A percentile compares a stretch with the other conserved stretches of the same genome.
Evolutionary conservation across 2,329 filamentous ascomycete species (phyloP).

Genomic region (Xenoacremonium recifei): DNA sequence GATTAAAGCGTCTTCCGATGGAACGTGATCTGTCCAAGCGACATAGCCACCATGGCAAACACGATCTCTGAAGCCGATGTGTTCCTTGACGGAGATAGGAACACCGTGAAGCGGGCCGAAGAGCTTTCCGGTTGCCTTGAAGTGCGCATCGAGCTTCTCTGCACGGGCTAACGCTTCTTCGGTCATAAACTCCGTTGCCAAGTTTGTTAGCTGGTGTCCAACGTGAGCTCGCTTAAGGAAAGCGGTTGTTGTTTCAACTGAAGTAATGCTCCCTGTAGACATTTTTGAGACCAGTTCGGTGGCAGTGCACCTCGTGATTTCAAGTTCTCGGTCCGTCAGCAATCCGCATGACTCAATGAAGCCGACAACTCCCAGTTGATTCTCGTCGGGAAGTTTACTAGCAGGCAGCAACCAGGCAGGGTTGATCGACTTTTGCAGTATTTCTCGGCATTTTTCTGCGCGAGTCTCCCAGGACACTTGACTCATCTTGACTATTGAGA

Average conservation of each 20-base stretch:
- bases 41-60: constrained; percentile 11
- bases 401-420: constrained; percentile 5
- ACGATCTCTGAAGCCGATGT: constrained; percentile 13
- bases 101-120: constrained; percentile 15
- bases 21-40: constrained; percentile 8
- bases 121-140: constrained; percentile 2
- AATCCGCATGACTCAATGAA: background rate
- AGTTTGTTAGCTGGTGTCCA: constrained; percentile 17
- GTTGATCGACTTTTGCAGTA: constrained; percentile 5
- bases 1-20: constrained; percentile 7
- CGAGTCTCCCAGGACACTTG: constrained; percentile 5
- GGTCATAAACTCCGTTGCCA: constrained; percentile 19
- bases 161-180: constrained; percentile 13
- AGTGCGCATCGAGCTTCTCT: constrained; percentile 7
- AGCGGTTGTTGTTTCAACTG: constrained; percentile 6
- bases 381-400: constrained; percentile 2
- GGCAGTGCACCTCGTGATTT: constrained; percentile 3
- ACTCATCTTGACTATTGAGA: background rate
- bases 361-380: background rate
- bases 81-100: constrained; percentile 18
- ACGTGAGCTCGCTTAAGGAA: constrained; percentile 18
- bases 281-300: constrained; percentile 1
- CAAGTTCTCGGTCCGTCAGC: background rate
- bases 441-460: constrained; percentile 9
- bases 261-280: constrained; percentile 3